phyloP scores from a whole-genome alignment of 768 basidiomycete genomes.

The Lentinus tigrinus region DNA sequence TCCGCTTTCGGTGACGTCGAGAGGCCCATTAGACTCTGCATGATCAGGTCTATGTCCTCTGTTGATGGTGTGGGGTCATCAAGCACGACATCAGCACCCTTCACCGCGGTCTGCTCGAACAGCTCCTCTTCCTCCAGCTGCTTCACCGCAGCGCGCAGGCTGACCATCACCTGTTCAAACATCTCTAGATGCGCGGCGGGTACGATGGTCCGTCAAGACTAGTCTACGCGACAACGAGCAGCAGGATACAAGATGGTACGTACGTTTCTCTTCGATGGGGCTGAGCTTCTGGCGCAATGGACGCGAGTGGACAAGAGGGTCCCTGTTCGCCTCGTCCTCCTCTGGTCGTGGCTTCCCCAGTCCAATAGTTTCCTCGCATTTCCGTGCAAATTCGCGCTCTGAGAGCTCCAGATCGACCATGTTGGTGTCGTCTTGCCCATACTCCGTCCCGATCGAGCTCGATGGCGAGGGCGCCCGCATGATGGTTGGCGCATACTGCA shows the following conservation, averaged over 20 bases:
- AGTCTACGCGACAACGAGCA: not conserved
- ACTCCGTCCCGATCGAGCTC: conserved; percentile 47
- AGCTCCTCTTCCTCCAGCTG: conserved; percentile 45
- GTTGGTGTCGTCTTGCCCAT: conserved; percentile 45
- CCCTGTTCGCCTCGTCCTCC: conserved; percentile 33
- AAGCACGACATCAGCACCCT: conserved; percentile 33
- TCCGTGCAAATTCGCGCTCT: conserved; percentile 37
- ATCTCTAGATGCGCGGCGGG: conserved; percentile 27
- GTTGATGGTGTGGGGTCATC: conserved; percentile 36
- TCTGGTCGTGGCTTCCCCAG: conserved; percentile 36
- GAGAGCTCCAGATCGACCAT: conserved; percentile 39
- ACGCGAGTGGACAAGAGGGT: conserved; percentile 35
- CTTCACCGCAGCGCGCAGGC: conserved; percentile 36
- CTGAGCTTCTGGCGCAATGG: conserved; percentile 22
- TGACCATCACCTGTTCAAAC: conserved; percentile 37
- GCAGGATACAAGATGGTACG: not conserved
- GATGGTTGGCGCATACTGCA: conserved; percentile 43
- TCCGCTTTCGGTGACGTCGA: not conserved
- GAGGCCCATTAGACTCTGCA: conserved; percentile 39
- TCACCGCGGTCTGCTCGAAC: conserved; percentile 39
- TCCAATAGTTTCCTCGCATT: conserved; percentile 33
- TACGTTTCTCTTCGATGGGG: conserved; percentile 40
- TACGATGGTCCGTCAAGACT: conserved; percentile 1
- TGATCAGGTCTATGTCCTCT: conserved; percentile 38
- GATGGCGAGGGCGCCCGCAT: conserved; percentile 47